Conservation (phyloP, 345 rosid genomes). For the Eucalyptus cloeziana region DNA sequence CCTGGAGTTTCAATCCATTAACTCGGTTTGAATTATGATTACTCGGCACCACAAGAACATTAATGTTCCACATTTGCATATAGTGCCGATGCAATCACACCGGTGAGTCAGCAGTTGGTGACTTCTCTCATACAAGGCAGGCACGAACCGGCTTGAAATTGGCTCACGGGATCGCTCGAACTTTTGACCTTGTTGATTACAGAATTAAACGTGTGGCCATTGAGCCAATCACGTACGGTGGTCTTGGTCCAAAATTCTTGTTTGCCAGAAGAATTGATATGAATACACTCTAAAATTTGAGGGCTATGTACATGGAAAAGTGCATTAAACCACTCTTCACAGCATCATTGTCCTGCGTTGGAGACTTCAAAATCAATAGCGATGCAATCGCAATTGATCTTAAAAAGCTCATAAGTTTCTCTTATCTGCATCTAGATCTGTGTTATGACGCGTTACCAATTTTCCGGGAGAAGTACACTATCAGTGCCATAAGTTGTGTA, state of each 20-base stretch:
- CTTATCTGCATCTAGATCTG: not conserved
- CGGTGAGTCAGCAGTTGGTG: not conserved
- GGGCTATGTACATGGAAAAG: not conserved
- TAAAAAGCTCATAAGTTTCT: not conserved
- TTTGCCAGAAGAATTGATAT: not conserved
- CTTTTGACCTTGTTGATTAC: not conserved
- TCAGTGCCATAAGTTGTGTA: too few relatives aligned
- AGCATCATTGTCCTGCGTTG: not conserved
- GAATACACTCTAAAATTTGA: not conserved
- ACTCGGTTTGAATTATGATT: not conserved
- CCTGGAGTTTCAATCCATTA: not conserved
- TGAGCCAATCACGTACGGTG: not conserved
- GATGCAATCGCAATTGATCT: not conserved
- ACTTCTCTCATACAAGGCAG: not conserved
- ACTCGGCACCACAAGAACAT: not conserved
- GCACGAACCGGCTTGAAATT: not conserved
- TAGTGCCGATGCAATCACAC: not conserved
- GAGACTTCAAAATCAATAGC: not conserved
- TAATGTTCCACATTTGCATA: not conserved
- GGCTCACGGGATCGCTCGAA: not conserved
- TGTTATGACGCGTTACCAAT: not conserved
- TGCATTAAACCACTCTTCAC: not conserved
- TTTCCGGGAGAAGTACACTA: too few relatives aligned
- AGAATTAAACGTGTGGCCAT: not conserved
- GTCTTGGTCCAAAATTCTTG: not conserved